These are phyloP conservation scores for Trametes hirsuta DNA, from an alignment of 1,284 basidiomycete genomes.

Conservation along the genomic window DNA sequence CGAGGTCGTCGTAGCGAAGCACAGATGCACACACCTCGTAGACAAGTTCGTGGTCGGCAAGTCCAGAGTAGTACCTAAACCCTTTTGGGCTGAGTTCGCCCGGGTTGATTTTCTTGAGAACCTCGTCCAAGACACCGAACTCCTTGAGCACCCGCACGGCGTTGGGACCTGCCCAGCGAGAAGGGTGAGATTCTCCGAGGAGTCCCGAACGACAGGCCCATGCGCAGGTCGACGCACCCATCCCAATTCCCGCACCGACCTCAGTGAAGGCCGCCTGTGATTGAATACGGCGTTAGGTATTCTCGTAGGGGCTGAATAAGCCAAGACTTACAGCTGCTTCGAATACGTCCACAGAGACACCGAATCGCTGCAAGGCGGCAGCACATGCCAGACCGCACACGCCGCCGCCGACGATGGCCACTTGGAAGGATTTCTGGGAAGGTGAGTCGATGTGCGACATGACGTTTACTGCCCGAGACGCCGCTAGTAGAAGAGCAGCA, in stretches of 20 bases:
- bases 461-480: neutral
- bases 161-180: constrained; percentile 46
- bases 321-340: constrained; percentile 46
- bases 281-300: neutral
- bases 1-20: neutral
- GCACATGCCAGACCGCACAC: constrained; percentile 55
- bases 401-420: constrained; percentile 58
- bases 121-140: constrained; percentile 48
- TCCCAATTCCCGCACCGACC: constrained; percentile 55
- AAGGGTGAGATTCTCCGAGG: neutral
- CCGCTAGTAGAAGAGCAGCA: too few relatives aligned
- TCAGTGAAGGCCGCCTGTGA: constrained; percentile 48
- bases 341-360: constrained; percentile 51
- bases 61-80: constrained; percentile 47
- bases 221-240: constrained; percentile 41
- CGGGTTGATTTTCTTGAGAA: constrained; percentile 44
- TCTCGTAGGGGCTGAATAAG: neutral
- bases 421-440: constrained; percentile 42
- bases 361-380: constrained; percentile 45
- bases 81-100: constrained; percentile 36
- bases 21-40: constrained; percentile 43
- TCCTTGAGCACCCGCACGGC: constrained; percentile 48
- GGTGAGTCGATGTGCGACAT: neutral
- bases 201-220: neutral
- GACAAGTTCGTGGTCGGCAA: constrained; percentile 46